Base-by-base conservation (phyloP, 2,329 filamentous ascomycete genomes). In the Zasmidium cellare region DNA sequence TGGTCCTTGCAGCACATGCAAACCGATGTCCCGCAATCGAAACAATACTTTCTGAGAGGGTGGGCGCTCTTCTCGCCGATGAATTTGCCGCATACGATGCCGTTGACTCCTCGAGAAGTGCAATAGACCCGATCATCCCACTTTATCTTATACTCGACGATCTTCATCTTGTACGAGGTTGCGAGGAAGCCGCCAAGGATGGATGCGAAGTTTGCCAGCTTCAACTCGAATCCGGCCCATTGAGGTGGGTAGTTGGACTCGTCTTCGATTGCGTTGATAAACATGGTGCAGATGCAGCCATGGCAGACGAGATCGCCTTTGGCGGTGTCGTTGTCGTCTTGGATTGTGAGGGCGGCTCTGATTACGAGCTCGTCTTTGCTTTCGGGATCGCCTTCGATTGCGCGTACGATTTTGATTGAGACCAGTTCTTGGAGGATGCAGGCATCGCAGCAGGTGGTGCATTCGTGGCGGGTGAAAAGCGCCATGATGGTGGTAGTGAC, bases 201-300 rank as follows among this genome's bases (percentile, higher is more conserved):
- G 51, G 56, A 25, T 24, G 47, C 31, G 16, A 25, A 24, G n/a
- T n/a, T n/a, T n/a, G n/a, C n/a, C n/a, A n/a, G n/a, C n/a, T n/a
- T n/a, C n/a, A n/a, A n/a, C n/a, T n/a, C n/a, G n/a, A n/a, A n/a
- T n/a, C n/a, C n/a, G n/a, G n/a, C 63, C 61, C 60, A 65, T 18
- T 38, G 38, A 19, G 61, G 54, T 18, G 63, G 61, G 38, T 56
- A 63, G 48, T 57, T 55, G 25, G 48, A 20, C 47, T 65, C 63
- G 53, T 56, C 41, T 18, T 31, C 23, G 12, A 58, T 35, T 20
- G 63, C 56, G 19, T 58, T 51, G 12, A 20, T 25, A 55, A 65
- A 65, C 24, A 61, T 59, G 19, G 52, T 38, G 19, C 22, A 49
- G 49, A 64, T 52, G 53, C 62, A 64, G 51, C 12, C 7, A 41